Base-by-base conservation (phyloP, 2,329 filamentous ascomycete genomes). In the Colletotrichum euphorbiae region DNA sequence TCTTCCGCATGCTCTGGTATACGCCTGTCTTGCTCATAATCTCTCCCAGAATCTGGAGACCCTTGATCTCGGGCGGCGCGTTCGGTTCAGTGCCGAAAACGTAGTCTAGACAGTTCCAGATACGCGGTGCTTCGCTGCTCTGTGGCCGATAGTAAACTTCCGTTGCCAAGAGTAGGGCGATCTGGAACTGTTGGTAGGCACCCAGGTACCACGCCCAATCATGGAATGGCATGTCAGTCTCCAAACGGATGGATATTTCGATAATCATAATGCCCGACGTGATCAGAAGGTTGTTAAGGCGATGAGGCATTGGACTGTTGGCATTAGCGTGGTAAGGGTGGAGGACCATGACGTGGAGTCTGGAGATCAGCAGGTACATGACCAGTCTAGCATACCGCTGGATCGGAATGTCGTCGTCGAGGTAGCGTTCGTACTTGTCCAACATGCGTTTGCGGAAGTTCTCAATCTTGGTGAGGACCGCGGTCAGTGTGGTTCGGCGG, bases 181-280 rank as follows among this genome's bases (percentile, higher is more conserved):
- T 84, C 73, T 93, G 91, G 75, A 90, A 93, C 75, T 93, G 91
- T 69, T 92, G 89, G 70, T 91, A 87, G 6, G 91, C 90, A 4
- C 91, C 90, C 12, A 81, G 74, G 72, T 93, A 93, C 92, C 92
- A 94, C 2, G 82, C 78, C 90, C 91, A 94, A 1, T 79, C 79
- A 1, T 79, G 77, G 42, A 93, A 84, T 4, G 74, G 67, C 0
- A 74, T 75, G 62, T 80, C 79, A 5, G 78, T 83, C 67, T 84
- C 83, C 4, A 85, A 79, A 69, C 81, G 79, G 54, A 83, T 82
- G 1, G 81, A 81, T 3, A 83, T 79, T 72, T 85, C 82, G 66
- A 83, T 77, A 54, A 86, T 84, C 72, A 81, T 76, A 61, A 85
- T 84, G 36, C 87, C 87, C 31, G 87, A 86, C n/a, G 84, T 85